These are phyloP conservation scores for Penicillium sp. DNA, from an alignment of 2,329 filamentous ascomycete genomes.

Conservation along the genomic window DNA sequence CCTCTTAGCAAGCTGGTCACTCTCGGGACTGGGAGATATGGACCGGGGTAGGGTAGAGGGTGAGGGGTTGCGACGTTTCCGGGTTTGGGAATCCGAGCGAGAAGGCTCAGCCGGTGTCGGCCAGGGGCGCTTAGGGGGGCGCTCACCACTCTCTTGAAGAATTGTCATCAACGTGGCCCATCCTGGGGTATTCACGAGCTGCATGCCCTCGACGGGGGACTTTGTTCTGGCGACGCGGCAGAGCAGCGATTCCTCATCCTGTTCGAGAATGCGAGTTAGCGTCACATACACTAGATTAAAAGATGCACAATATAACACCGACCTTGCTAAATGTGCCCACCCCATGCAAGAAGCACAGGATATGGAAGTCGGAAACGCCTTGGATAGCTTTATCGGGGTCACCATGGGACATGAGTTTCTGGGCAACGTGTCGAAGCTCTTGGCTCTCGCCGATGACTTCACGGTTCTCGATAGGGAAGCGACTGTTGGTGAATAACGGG, in stretches of 20 bases:
- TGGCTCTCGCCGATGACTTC: constrained; percentile 82
- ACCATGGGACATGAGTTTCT: constrained; percentile 66
- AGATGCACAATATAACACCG: constrained; percentile 30
- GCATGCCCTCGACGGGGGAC: constrained; percentile 75
- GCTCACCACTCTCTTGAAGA: constrained; percentile 95
- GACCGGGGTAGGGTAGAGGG: constrained; percentile 29
- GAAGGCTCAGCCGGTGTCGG: constrained; percentile 41
- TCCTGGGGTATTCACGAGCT: constrained; percentile 80
- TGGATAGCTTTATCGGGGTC: constrained; percentile 62
- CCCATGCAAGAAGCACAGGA: constrained; percentile 80
- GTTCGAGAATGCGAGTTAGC: constrained; percentile 15
- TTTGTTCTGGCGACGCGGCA: constrained; percentile 80
- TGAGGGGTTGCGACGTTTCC: constrained; percentile 28
- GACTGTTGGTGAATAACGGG: constrained; percentile 68
- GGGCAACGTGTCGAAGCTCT: constrained; percentile 66
- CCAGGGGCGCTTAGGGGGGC: constrained; percentile 70
- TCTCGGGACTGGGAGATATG: constrained; percentile 47
- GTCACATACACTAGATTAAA: constrained; percentile 8
- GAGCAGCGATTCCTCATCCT: constrained; percentile 88
- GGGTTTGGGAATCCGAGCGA: constrained; percentile 32
- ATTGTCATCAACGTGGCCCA: constrained; percentile 95
- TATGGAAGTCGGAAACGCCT: constrained; percentile 86
- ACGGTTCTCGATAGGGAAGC: constrained; percentile 89
- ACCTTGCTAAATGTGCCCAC: constrained; percentile 85
- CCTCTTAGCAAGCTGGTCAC: constrained; percentile 63